Evolutionary conservation across 2,329 filamentous ascomycete species (phyloP).

Genomic region (Fusarium temperatum): DNA sequence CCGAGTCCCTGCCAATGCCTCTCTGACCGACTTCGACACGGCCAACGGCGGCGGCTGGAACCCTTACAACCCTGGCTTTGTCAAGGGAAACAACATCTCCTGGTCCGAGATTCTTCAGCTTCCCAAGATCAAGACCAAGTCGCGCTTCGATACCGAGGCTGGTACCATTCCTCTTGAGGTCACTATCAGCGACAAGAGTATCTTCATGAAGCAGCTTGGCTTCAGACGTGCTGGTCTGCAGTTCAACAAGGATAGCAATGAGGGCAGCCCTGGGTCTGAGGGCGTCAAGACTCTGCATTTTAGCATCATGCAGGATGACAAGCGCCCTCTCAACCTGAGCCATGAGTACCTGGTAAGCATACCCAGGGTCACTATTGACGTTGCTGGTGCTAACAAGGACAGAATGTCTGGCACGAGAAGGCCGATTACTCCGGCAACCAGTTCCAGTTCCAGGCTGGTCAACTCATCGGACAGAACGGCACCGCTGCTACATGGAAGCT

Average conservation of each 20-base stretch:
- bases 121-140: slow-evolving; percentile 47
- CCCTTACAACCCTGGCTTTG: slow-evolving; percentile 61
- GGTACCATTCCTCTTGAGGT: slow-evolving; percentile 59
- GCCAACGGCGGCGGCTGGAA: slow-evolving; percentile 46
- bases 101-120: slow-evolving; percentile 62
- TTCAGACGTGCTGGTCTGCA: slow-evolving; percentile 62
- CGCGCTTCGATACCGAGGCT: slow-evolving; percentile 49
- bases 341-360: slow-evolving; percentile 66
- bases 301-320: slow-evolving; percentile 62
- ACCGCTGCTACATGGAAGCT: slow-evolving; percentile 54
- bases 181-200: slow-evolving; percentile 65
- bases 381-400: not conserved
- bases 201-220: slow-evolving; percentile 67
- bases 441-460: slow-evolving; percentile 64
- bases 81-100: slow-evolving; percentile 62
- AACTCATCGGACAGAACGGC: slow-evolving; percentile 54
- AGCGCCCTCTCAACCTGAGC: slow-evolving; percentile 63
- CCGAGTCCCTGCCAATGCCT: slow-evolving; percentile 52
- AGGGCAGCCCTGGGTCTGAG: slow-evolving; percentile 62
- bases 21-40: slow-evolving; percentile 52
- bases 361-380: fast-evolving
- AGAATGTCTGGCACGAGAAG: slow-evolving; percentile 57
- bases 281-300: slow-evolving; percentile 69
- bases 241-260: slow-evolving; percentile 43
- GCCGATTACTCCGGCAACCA: slow-evolving; percentile 60